Base-by-base conservation (phyloP, 192 early-diverging fungal species). In the Podila horticola region DNA sequence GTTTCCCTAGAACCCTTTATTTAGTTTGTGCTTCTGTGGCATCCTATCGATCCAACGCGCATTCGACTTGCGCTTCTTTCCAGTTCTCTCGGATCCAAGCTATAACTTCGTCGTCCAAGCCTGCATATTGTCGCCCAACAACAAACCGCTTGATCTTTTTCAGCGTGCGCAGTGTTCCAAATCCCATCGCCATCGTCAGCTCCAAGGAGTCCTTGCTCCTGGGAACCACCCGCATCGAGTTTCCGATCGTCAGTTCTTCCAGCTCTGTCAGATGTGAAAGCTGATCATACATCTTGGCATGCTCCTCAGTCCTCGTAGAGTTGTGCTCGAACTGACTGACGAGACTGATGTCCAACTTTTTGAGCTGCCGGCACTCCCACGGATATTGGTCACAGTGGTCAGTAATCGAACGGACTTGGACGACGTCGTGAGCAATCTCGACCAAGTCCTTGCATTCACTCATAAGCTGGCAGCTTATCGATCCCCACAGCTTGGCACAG, bases 281-380 rank as follows among this genome's bases (percentile, higher is more conserved):
- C 15, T 74, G 72, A 0, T 55, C 31, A 38, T 61, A 74, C 58
- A 74, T 74, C 29, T 24, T 55, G 6, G 13, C 20, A 26, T 50
- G 57, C 10, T 66, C 41, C 41, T 29, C 2, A 20, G 22, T 15
- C 41, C 57, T n/a, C 6, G 7, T 28, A 4, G 41, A 8, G 41
- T 45, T 45, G 41, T 17, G 13, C 13, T 45, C 41, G 15, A 17
- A 45, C 26, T 38, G 48, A 15, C 15, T 61, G 38, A 66, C 34
- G 26, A 74, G 64, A 24, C 58, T 74, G 34, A 66, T 66, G 17
- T 34, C 41, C 41, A 74, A 24, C 30, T 22, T 67, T 24, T 60
- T 29, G 17, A 74, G 28, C 7, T 45, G 64, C 26, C 4, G 52
- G 22, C 72, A 67, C 22, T 24, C 58, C 72, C 72, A 67, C 17